Percentiles rank a stretch among this genome's conserved stretches.
Evolutionary conservation across 257 asterid species (phyloP).

Genomic region (Vinca minor): DNA sequence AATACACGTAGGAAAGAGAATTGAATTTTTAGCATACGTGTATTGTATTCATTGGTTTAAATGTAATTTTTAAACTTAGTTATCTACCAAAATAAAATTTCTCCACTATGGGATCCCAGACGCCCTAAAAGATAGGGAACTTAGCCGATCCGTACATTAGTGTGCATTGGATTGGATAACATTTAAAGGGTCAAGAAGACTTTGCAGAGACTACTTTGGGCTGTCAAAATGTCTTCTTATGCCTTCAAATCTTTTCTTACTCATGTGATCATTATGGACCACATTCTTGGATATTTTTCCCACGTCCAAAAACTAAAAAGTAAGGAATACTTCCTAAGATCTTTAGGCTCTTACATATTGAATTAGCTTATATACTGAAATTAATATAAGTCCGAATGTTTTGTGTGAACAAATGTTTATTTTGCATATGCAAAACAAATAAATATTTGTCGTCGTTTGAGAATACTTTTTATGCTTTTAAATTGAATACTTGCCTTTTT

Average conservation of each 20-base stretch:
- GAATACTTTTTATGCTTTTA: no score
- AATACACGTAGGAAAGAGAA: no score
- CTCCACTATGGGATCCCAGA: no score
- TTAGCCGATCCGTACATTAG: constrained; percentile 18
- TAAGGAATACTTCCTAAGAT: background rate
- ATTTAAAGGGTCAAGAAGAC: background rate
- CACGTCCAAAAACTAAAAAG: background rate
- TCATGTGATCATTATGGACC: constrained; percentile 23
- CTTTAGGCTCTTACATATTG: background rate
- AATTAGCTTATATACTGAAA: background rate
- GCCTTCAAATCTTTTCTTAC: background rate
- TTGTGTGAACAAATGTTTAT: no score
- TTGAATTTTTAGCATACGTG: no score
- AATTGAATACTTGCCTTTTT: no score
- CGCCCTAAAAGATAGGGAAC: constrained; percentile 25
- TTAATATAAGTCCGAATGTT: background rate
- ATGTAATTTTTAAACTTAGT: no score
- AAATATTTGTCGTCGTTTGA: no score
- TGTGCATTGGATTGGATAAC: background rate
- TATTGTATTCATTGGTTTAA: no score
- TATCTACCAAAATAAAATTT: no score
- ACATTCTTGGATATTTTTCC: constrained; percentile 3
- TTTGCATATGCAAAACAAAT: no score
- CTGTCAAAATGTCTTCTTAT: constrained; percentile 20
- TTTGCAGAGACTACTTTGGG: constrained; percentile 6